phyloP scores from a whole-genome alignment of 2,329 filamentous ascomycete species.

The Phyllosticta citribraziliensis region DNA sequence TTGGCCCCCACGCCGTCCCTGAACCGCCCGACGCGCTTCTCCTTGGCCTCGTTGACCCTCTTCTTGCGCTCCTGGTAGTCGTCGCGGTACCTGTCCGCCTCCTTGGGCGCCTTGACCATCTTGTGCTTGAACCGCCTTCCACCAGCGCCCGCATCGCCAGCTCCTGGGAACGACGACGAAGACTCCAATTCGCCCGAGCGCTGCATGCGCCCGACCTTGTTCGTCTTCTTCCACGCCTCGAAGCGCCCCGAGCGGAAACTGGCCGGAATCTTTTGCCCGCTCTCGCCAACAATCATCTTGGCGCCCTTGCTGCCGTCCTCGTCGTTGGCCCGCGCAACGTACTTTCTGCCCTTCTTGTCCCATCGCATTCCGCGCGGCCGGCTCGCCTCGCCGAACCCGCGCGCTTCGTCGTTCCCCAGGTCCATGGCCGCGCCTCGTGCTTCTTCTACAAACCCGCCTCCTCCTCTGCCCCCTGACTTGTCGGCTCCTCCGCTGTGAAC shows the following conservation, averaged over 20 bases:
- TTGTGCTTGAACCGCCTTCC: conserved; percentile 72
- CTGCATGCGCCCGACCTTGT: conserved; percentile 70
- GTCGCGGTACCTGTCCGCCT: conserved; percentile 82
- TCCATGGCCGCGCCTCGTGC: conserved; percentile 89
- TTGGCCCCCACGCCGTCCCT: conserved; percentile 59
- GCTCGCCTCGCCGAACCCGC: conserved; percentile 67
- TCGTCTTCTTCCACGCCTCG: conserved; percentile 80
- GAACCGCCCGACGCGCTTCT: conserved; percentile 69
- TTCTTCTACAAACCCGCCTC: conserved; percentile 72
- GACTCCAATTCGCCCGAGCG: conserved; percentile 74
- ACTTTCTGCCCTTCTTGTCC: conserved; percentile 96
- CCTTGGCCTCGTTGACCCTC: conserved; percentile 75
- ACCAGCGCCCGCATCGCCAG: conserved; percentile 19
- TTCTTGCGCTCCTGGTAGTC: conserved; percentile 89
- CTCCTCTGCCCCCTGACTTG: conserved; percentile 31
- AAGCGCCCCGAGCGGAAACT: conserved; percentile 89
- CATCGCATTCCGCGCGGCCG: conserved; percentile 72
- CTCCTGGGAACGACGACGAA: conserved; percentile 17
- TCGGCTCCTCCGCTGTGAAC: conserved; percentile 67
- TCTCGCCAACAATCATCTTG: conserved; percentile 78
- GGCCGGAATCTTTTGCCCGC: conserved; percentile 90
- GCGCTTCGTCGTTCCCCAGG: conserved; percentile 78
- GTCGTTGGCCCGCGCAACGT: conserved; percentile 84
- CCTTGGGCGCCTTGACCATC: conserved; percentile 78
- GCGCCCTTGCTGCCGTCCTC: conserved; percentile 72